These are phyloP conservation scores for Cornus suecica DNA, from an alignment of 148 eudicot genomes.

Conservation along the genomic window DNA sequence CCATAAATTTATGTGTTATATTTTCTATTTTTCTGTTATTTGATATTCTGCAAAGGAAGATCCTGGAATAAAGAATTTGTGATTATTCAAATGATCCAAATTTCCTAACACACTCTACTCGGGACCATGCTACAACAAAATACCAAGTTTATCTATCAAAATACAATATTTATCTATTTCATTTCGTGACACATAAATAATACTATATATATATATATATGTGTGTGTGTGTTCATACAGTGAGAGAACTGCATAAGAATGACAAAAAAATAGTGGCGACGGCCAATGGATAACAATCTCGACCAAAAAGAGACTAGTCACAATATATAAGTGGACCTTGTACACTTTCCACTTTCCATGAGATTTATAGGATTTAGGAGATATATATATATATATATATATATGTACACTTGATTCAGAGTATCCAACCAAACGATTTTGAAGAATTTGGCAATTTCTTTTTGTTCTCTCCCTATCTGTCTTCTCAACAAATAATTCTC, in stretches of 20 bases:
- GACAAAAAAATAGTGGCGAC: neutral
- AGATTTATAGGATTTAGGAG: neutral
- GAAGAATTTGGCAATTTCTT: neutral
- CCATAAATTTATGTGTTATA: no score
- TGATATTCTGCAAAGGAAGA: no score
- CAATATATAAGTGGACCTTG: neutral
- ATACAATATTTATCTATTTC: no score
- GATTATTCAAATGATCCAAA: no score
- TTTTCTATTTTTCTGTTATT: no score
- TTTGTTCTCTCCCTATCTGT: conserved; percentile 6
- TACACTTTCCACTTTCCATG: neutral
- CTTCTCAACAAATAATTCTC: neutral
- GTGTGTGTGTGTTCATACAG: neutral
- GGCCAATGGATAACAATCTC: neutral
- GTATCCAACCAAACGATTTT: neutral
- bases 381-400: neutral
- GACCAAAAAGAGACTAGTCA: neutral
- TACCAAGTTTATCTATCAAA: no score
- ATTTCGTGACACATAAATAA: no score
- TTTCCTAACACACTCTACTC: no score
- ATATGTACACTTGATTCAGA: neutral
- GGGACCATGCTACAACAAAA: no score
- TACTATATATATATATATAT: no score
- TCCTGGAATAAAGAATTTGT: no score
- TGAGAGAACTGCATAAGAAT: neutral